These are phyloP conservation scores for Dryas drummondii DNA, from an alignment of 306 rosid genomes.

Conservation along the genomic window DNA sequence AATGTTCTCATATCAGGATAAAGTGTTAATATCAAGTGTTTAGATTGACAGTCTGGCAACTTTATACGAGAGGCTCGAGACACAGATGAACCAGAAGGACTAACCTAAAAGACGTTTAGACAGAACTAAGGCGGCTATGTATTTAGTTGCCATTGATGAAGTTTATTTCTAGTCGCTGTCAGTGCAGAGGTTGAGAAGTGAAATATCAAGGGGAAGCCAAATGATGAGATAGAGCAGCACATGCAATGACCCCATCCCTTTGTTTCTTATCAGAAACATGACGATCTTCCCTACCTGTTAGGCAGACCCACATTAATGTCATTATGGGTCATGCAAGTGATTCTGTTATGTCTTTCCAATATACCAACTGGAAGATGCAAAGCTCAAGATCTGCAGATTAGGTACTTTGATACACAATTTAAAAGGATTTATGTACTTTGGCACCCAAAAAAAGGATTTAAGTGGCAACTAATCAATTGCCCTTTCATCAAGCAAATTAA, in stretches of 20 bases:
- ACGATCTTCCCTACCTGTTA: not conserved
- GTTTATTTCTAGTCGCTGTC: not conserved
- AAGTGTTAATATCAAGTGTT: not conserved
- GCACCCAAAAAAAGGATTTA: no score
- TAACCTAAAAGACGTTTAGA: no score
- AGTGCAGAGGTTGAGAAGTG: not conserved
- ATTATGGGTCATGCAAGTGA: not conserved
- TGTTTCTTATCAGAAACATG: not conserved
- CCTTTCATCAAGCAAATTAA: no score
- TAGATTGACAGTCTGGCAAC: not conserved
- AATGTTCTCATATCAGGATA: not conserved
- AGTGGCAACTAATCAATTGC: no score
- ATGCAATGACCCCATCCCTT: not conserved
- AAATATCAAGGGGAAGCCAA: not conserved
- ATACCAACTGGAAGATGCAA: not conserved
- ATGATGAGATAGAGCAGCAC: conserved; percentile 1
- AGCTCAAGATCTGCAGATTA: not conserved
- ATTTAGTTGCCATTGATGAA: no score
- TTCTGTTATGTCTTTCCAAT: not conserved
- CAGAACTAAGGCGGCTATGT: no score
- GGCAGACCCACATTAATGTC: not conserved
- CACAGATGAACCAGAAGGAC: no score
- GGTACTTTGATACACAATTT: not conserved
- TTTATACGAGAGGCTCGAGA: no score
- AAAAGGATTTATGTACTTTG: not conserved